Conservation (phyloP, 2,329 filamentous ascomycete genomes). For the Ustilaginoidea virens region DNA sequence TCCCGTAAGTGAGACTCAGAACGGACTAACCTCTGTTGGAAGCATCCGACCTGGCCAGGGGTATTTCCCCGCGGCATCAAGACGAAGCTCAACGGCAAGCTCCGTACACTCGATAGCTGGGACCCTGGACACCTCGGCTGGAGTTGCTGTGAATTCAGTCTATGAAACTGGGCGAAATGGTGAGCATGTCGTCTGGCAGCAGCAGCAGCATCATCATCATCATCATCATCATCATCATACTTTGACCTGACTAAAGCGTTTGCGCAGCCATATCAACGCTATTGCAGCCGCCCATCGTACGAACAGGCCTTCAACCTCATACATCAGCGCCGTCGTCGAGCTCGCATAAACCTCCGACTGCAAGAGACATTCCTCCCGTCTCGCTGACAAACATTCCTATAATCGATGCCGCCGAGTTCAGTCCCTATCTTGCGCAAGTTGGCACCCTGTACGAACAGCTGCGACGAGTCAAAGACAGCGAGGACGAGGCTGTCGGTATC, state of each 20-base stretch:
- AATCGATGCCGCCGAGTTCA: conserved; percentile 67
- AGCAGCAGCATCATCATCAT: no score
- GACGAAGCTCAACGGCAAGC: conserved; percentile 73
- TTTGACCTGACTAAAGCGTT: no score
- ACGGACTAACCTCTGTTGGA: conserved; percentile 14
- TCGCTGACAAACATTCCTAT: conserved; percentile 76
- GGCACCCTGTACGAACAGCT: conserved; percentile 81
- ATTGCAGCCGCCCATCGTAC: conserved; percentile 78
- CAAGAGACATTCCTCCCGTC: conserved; percentile 84
- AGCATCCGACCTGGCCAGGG: conserved; percentile 27
- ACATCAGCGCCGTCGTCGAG: conserved; percentile 53
- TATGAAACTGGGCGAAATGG: conserved; percentile 74
- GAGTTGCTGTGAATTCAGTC: conserved; percentile 37
- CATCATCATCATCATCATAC: no score
- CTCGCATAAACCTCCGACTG: conserved; percentile 67
- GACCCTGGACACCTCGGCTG: conserved; percentile 55
- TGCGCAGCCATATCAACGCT: conserved; percentile 75
- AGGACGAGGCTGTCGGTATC: conserved; percentile 42
- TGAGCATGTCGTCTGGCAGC: no score
- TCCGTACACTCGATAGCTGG: conserved; percentile 80
- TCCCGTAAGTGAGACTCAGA: not conserved
- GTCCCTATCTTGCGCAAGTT: conserved; percentile 70
- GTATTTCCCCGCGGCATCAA: conserved; percentile 31
- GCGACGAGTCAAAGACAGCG: conserved; percentile 64
- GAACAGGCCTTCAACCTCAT: conserved; percentile 74